These are phyloP conservation scores for Aspergillus sp. DNA, from an alignment of 2,329 filamentous ascomycete species.

Conservation along the genomic window DNA sequence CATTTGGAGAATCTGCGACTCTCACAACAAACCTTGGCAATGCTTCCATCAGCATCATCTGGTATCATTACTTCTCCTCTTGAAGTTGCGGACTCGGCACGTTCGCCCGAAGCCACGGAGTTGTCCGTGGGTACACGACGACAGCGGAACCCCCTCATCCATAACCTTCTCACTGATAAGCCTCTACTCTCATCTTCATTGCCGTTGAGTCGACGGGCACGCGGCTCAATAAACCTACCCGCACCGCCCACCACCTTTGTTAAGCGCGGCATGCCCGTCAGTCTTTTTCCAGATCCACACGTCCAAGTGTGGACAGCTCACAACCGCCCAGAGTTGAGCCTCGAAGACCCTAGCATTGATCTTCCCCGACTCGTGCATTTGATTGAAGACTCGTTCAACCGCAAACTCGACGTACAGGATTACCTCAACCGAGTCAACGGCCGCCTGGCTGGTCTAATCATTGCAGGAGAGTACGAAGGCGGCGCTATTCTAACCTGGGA, in stretches of 20 bases:
- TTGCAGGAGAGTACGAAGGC: constrained; percentile 95
- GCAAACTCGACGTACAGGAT: constrained; percentile 79
- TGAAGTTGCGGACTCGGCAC: constrained; percentile 71
- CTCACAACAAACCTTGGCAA: constrained; percentile 69
- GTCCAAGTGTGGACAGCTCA: constrained; percentile 70
- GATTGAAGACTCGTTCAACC: constrained; percentile 91
- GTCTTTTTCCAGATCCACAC: constrained; percentile 75
- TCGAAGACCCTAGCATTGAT: constrained; percentile 82
- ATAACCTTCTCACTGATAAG: constrained; percentile 95
- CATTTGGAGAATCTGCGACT: constrained; percentile 76
- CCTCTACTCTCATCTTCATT: constrained; percentile 90
- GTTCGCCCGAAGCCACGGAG: constrained; percentile 34
- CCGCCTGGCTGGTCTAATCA: constrained; percentile 86
- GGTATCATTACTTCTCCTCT: constrained; percentile 85
- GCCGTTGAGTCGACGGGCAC: constrained; percentile 67
- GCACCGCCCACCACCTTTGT: constrained; percentile 74
- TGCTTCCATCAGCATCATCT: constrained; percentile 83
- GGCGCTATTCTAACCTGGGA: constrained; percentile 97
- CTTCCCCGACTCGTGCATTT: constrained; percentile 80
- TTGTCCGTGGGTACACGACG: constrained; percentile 59
- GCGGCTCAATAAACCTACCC: constrained; percentile 38
- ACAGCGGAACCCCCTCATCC: constrained; percentile 83
- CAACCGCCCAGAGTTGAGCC: constrained; percentile 63
- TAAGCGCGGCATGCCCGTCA: constrained; percentile 88
- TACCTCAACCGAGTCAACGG: constrained; percentile 82